Evolutionary conservation across 2,329 filamentous ascomycete genomes (phyloP).

Genomic region (Cladosporium sphaerospermum): DNA sequence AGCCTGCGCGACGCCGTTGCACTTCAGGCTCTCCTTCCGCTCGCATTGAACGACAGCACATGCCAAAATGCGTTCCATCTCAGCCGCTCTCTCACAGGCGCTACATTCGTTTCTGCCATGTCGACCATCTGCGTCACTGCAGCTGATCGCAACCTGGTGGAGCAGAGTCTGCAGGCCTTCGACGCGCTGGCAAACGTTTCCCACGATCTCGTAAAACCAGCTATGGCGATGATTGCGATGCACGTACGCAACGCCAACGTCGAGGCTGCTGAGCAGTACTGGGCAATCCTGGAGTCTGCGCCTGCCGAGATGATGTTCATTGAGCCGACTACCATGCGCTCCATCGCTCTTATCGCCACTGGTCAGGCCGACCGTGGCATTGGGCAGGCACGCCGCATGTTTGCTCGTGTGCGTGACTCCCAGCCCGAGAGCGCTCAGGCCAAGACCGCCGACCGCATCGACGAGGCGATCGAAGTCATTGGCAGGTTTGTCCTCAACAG

Average conservation of each 20-base stretch:
- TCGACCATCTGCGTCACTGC: constrained; percentile 67
- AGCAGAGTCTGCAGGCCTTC: constrained; percentile 56
- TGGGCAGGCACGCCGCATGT: constrained; percentile 75
- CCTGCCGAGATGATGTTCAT: constrained; percentile 64
- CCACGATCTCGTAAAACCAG: constrained; percentile 47
- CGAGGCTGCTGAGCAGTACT: constrained; percentile 69
- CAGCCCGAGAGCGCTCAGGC: constrained; percentile 42
- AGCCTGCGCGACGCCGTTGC: constrained; percentile 65
- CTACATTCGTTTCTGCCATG: constrained; percentile 58
- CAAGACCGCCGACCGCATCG: constrained; percentile 70
- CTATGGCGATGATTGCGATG: constrained; percentile 79
- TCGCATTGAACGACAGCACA: constrained; percentile 64
- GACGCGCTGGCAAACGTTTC: constrained; percentile 45
- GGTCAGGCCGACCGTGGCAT: constrained; percentile 79
- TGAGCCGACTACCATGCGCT: constrained; percentile 85
- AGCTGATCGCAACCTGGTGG: constrained; percentile 69
- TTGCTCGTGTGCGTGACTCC: constrained; percentile 67
- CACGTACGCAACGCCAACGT: constrained; percentile 79
- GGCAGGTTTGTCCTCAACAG: constrained; percentile 51
- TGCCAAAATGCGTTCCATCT: constrained; percentile 69
- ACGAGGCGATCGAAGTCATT: constrained; percentile 73
- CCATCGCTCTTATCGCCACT: constrained; percentile 77
- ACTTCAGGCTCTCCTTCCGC: constrained; percentile 69
- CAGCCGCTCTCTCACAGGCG: constrained; percentile 55
- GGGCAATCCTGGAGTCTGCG: constrained; percentile 62